These are phyloP conservation scores for Acorus calamus DNA, from an alignment of 106 monocot species.

Conservation along the genomic window DNA sequence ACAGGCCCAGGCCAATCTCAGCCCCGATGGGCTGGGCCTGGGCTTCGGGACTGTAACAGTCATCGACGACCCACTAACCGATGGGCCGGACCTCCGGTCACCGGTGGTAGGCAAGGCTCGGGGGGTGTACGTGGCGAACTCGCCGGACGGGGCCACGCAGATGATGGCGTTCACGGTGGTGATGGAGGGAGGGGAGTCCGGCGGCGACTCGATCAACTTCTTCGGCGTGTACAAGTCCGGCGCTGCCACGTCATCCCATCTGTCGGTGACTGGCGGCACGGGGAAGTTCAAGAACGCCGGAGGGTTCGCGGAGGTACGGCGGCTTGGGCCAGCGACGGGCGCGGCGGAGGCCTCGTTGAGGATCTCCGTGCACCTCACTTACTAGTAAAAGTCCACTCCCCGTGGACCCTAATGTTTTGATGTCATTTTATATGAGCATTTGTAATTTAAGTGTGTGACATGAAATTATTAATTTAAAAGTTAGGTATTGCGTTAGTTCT, in stretches of 20 bases:
- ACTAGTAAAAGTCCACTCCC: no score
- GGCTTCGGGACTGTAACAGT: slow-evolving; percentile 30
- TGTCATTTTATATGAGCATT: no score
- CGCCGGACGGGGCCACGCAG: slow-evolving; percentile 20
- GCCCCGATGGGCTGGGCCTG: slow-evolving; percentile 29
- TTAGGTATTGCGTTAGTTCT: no score
- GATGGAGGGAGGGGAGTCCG: slow-evolving; percentile 33
- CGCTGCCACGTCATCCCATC: slow-evolving; percentile 5
- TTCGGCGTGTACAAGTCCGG: slow-evolving; percentile 29
- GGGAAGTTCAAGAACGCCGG: slow-evolving; percentile 30
- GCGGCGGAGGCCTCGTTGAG: slow-evolving; percentile 21
- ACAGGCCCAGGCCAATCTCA: slow-evolving; percentile 18
- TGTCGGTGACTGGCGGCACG: slow-evolving; percentile 28
- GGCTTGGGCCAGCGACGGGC: slow-evolving; percentile 15
- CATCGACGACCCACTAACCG: slow-evolving; percentile 21
- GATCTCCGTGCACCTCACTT: slow-evolving; percentile 20
- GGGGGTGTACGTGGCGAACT: slow-evolving; percentile 19
- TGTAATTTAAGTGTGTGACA: no score
- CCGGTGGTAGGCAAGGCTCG: slow-evolving; percentile 25
- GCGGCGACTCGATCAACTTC: slow-evolving; percentile 30
- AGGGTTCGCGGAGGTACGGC: slow-evolving; percentile 30
- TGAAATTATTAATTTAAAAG: no score
- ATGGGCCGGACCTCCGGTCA: slow-evolving; percentile 19
- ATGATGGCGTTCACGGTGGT: slow-evolving; percentile 28
- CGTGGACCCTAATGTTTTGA: no score